Base-by-base conservation (phyloP, 2,329 filamentous ascomycete genomes). In the Aspergillus quadrilineatus region DNA sequence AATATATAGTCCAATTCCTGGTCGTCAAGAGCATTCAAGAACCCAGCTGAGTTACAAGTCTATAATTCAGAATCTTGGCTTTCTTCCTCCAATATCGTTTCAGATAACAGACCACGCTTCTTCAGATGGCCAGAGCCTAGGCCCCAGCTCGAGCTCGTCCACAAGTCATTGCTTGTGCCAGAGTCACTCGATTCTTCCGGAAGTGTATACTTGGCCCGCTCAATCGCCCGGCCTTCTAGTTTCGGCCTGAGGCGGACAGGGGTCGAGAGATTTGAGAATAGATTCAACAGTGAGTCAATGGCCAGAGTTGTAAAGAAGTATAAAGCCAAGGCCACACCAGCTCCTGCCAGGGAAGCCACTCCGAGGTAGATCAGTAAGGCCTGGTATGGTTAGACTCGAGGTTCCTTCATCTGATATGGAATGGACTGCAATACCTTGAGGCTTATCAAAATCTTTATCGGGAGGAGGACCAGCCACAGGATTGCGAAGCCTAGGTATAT, bases 341-440 rank as follows among this genome's bases (percentile, higher is more conserved):
- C 74, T n/a, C 90, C 90, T 51, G 90, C 79, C 15, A 89, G 72
- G 32, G 83, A 80, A 6, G 89, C 90, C 26, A 85, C 81, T 48
- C 85, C 85, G 46, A 92, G 78, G 65, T 81, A 87, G 66, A 82
- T 80, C 53, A 73, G 71, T 17, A 78, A 57, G 47, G 73, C 74
- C 78, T 80, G 55, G 14, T 44, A 44, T 10, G 8, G 37, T 50
- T 43, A 50, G 48, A 28, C 17, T 15, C 6, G 6, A 7, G n/a
- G 6, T 49, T 6, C 29, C 36, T n/a, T 37, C 5, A 12, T 28
- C 9, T 8, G 6, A 14, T 17, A n/a, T 9, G 8, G 7, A 50
- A 44, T 28, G 49, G 46, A 17, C 26, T 36, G 7, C 43, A 69
- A 48, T 74, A 85, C 84, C 79, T 87, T 82, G 55, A 86, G 78